Base-by-base conservation (phyloP, 1,284 basidiomycete species). In the Volvariella surrecta region DNA sequence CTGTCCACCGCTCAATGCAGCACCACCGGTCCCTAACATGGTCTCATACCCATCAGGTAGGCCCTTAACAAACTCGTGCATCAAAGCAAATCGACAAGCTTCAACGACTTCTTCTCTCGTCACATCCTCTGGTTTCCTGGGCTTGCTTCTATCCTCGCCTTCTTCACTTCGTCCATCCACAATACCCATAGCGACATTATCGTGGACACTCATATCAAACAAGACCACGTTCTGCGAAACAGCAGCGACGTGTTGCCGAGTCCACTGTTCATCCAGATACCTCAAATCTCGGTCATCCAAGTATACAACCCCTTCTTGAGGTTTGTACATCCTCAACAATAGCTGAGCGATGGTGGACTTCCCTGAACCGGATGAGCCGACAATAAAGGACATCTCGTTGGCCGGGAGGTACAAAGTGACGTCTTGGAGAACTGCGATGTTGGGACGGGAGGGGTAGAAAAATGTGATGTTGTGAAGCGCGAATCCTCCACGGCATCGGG, bases 1-100 rank as follows among this genome's bases (percentile, higher is more conserved):
- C 71, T 99, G 96, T 2, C 95, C 95, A 19, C 96, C 95, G 49
- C 87, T 91, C 48, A 98, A 66, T 42, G 74, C 79, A 1, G 85
- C 76, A 2, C 90, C 91, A 11, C 76, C 79, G 19, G 67, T 76
- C 0, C 85, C 90, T 10, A 96, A 63, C 39, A 70, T 62, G 0
- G 94, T 98, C 44, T 94, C 89, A 57, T 97, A 97, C 0, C 90
- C 91, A 4, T 86, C 72, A 0, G 91, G 91, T 7, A 98, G 68
- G 45, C 84, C 83, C 16, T 70, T 64, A 4, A 96, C 73, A 58
- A 94, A 97, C 41, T 92, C 89, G 56, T 96, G 88, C 54, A 99
- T 75, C 53, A 94, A 71, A 0, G 92, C 90, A 20, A 80, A 79
- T n/a, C 79, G 70, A 57, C 91, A 94, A 0, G 91, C 93, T 13